Base-by-base conservation (phyloP, 208 protist species). In the Phytomonas serpens region DNA sequence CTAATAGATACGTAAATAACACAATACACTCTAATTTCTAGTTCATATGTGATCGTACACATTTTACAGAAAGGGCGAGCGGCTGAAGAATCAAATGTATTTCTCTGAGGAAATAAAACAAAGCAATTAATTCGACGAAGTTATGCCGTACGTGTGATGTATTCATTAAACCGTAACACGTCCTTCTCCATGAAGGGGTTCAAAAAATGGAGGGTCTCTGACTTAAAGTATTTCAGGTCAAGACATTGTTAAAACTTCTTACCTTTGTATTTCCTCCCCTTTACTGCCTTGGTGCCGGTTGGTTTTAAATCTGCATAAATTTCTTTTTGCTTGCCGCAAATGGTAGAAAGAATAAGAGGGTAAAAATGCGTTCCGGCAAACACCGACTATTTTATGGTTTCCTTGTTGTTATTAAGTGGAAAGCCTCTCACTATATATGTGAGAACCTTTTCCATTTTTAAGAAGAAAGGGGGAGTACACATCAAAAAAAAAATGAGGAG, bases 221-320 rank as follows among this genome's bases (percentile, higher is more conserved):
- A 66, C 63, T 66, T 40, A 34, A 38, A 66, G 63, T 34, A 38
- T 33, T 69, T 69, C 34, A 37, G 66, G 3, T 69, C n/a, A 51
- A 2, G 33, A 52, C 29, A 33, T 31, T 27, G 10, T 27, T 57
- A 57, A 23, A 19, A 27, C 6, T 69, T 33, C 66, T 51, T 51
- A 32, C 47, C 47, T 57, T 57, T 57, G 47, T 61, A 36, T 70
- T 70, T 37, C 61, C 29, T 47, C 32, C 61, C 30, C 14, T 70
- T 70, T 1, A 70, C 13, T 74, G 16, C n/a, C 6, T 57, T 62
- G 11, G 42, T 31, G 64, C 67, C 29, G n/a, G 27, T 62, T 37
- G 38, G 14, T 16, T 27, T 38, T 11, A 30, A 40, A 37, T 10
- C 3, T 34, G 31, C 14, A 13, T 33, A 30, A 52, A n/a, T 37